phyloP scores from a whole-genome alignment of 805 yeast species.

The Kuraishia capsulata region DNA sequence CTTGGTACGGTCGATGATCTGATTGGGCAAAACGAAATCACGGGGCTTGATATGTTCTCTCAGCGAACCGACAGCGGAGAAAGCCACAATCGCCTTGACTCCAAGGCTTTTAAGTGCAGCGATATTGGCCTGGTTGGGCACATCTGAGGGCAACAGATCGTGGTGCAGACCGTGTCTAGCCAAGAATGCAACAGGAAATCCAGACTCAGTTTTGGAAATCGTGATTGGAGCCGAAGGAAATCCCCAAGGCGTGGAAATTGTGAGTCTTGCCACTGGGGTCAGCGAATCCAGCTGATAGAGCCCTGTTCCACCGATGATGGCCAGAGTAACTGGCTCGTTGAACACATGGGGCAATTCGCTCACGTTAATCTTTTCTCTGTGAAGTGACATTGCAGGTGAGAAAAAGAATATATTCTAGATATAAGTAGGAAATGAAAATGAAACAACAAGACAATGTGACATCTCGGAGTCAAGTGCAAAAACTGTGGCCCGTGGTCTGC shows the following conservation, averaged over 20 bases:
- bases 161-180: slow-evolving; percentile 94
- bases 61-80: slow-evolving; percentile 93
- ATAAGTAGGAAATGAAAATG: too few relatives aligned
- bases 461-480: too few relatives aligned
- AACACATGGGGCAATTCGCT: slow-evolving; percentile 39
- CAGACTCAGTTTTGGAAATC: slow-evolving; percentile 65
- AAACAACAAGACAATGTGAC: too few relatives aligned
- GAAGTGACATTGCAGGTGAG: slow-evolving; percentile 1
- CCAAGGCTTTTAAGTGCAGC: slow-evolving; percentile 89
- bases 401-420: neutral
- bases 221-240: slow-evolving; percentile 91
- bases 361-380: slow-evolving; percentile 1
- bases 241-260: slow-evolving; percentile 95
- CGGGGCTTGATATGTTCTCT: slow-evolving; percentile 86
- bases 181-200: slow-evolving; percentile 85
- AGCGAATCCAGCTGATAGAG: slow-evolving; percentile 77
- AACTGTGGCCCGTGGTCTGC: too few relatives aligned
- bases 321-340: slow-evolving; percentile 64
- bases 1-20: slow-evolving; percentile 93
- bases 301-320: slow-evolving; percentile 98
- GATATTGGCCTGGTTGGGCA: slow-evolving; percentile 89
- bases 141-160: slow-evolving; percentile 83
- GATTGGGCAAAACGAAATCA: slow-evolving; percentile 95
- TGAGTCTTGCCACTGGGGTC: slow-evolving; percentile 76
- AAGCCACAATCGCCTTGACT: slow-evolving; percentile 82